Conservation (phyloP, 139 green algal genomes). For the Auxenochlorella protothecoides region DNA sequence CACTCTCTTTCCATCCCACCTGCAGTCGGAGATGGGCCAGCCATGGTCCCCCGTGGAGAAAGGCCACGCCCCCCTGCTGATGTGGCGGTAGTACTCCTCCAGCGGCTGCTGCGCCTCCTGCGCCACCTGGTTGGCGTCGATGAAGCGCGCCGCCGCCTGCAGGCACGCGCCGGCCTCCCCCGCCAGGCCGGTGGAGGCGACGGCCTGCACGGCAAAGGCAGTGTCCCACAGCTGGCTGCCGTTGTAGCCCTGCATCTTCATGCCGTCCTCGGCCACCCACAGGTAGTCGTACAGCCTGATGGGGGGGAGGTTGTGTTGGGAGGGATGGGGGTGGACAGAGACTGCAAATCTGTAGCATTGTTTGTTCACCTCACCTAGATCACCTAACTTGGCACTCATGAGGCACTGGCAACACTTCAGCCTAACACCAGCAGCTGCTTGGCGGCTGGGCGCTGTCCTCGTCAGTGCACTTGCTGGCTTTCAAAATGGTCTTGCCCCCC, state of each 20-base stretch:
- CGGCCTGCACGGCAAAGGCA: conserved; percentile 78
- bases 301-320: too few relatives aligned
- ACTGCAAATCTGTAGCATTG: too few relatives aligned
- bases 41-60: conserved; percentile 93
- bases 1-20: conserved; percentile 36
- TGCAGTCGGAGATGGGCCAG: conserved; percentile 97
- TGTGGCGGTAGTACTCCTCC: conserved; percentile 82
- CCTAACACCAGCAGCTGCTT: too few relatives aligned
- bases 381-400: too few relatives aligned
- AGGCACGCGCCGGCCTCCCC: conserved; percentile 39
- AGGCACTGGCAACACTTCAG: too few relatives aligned
- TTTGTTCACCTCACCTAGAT: too few relatives aligned
- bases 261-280: conserved; percentile 96
- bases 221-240: conserved; percentile 96
- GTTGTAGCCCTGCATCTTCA: conserved; percentile 99
- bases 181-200: conserved; percentile 33
- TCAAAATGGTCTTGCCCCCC: too few relatives aligned
- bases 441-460: too few relatives aligned
- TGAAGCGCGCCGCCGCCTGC: conserved; percentile 59
- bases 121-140: conserved; percentile 68
- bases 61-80: conserved; percentile 92
- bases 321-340: too few relatives aligned
- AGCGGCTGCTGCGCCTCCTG: conserved; percentile 60
- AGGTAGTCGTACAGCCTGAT: conserved; percentile 73
- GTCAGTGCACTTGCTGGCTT: too few relatives aligned